Evolutionary conservation across 306 rosid species (phyloP).

Genomic region (Clitoria ternatea): DNA sequence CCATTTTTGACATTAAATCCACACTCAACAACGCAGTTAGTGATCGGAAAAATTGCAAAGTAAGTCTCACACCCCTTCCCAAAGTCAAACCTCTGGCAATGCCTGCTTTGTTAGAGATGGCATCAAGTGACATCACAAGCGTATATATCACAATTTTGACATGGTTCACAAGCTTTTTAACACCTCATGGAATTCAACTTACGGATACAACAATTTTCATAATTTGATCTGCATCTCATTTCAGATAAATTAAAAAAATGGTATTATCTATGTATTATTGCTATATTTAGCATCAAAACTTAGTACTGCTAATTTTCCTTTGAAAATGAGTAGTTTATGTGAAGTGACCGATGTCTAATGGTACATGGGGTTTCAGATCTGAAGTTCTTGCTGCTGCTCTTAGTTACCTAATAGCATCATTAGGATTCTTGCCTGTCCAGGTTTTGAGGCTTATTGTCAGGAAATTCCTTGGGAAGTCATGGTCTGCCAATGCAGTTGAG

Average conservation of each 20-base stretch:
- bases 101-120: slow-evolving; percentile 9
- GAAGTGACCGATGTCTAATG: slow-evolving; percentile 21
- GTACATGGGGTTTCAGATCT: slow-evolving; percentile 52
- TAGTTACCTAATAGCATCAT: slow-evolving; percentile 45
- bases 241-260: not conserved
- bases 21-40: slow-evolving; percentile 44
- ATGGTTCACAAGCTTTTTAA: slow-evolving; percentile 5
- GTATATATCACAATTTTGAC: slow-evolving; percentile 15
- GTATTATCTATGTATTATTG: slow-evolving; percentile 15
- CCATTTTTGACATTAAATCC: slow-evolving; percentile 79
- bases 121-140: not conserved
- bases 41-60: slow-evolving; percentile 50
- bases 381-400: slow-evolving; percentile 41
- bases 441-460: slow-evolving; percentile 52
- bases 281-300: slow-evolving; percentile 1
- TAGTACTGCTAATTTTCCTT: not conserved
- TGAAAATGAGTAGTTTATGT: slow-evolving; percentile 2
- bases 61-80: slow-evolving; percentile 26
- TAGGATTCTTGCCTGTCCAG: slow-evolving; percentile 60
- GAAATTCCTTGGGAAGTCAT: slow-evolving; percentile 59
- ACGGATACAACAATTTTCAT: not conserved
- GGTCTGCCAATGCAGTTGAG: slow-evolving; percentile 76
- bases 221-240: slow-evolving; percentile 3
- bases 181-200: not conserved
- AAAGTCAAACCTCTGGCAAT: not conserved